Evolutionary conservation across 257 asterid genomes (phyloP).

Genomic region (Nicotiana paniculata): DNA sequence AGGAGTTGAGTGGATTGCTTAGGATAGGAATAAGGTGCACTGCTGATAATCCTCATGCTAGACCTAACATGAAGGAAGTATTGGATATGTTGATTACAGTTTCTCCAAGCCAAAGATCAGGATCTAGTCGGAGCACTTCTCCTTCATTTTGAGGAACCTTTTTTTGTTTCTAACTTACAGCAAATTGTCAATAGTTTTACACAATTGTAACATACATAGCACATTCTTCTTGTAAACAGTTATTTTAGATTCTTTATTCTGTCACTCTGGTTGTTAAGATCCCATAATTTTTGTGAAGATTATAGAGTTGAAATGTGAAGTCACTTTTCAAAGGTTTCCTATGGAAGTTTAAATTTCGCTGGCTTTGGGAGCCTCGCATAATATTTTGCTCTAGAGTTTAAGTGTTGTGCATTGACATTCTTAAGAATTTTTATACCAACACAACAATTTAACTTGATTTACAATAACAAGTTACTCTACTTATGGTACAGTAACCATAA

Average conservation of each 20-base stretch:
- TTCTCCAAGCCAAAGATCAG: conserved; percentile 25
- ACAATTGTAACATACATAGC: conserved; percentile 2
- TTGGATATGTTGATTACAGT: conserved; percentile 58
- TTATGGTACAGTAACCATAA: background rate
- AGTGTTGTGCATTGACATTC: background rate
- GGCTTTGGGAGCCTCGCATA: too few relatives aligned
- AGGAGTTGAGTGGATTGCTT: conserved; percentile 61
- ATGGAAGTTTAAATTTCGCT: background rate
- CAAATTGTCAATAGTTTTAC: conserved; percentile 8
- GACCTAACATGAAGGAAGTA: conserved; percentile 96
- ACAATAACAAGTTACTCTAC: background rate
- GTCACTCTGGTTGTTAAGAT: conserved; percentile 12
- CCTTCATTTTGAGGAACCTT: conserved; percentile 12
- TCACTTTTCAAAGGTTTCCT: background rate
- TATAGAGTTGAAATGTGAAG: background rate
- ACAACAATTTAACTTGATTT: background rate
- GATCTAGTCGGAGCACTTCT: conserved; percentile 23
- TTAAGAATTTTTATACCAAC: background rate
- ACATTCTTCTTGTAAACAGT: conserved; percentile 9
- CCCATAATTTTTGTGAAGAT: background rate
- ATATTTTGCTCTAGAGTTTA: background rate
- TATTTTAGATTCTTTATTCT: background rate
- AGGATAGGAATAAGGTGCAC: conserved; percentile 76
- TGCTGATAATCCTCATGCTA: conserved; percentile 50
- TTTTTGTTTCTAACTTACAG: background rate